Base-by-base conservation (phyloP, 345 rosid species). In the Euclidium syriacum region DNA sequence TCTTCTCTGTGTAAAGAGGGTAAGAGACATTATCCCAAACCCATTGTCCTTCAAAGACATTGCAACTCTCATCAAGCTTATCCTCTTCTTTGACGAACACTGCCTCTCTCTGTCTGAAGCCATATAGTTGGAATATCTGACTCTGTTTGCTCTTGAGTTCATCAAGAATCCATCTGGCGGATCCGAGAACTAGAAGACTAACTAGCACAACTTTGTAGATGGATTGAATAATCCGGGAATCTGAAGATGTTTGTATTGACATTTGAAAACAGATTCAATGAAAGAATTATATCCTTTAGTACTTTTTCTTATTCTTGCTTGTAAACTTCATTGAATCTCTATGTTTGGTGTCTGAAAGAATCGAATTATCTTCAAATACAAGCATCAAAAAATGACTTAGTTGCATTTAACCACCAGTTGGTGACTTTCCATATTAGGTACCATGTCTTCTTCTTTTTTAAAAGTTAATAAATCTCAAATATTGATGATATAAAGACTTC, bases 11-110 rank as follows among this genome's bases (percentile, higher is more conserved):
- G 55, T 92, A 92, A 42, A 83, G 85, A 58, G 95, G 91, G 54
- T 79, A 74, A 3, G 94, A 68, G 33, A 72, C 81, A 72, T 87
- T 89, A 75, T 89, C 94, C 95, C 95, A 85, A n/a, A 81, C 68
- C 98, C 98, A 92, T 59, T 73, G 53, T 42, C 98, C 98, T 69
- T 81, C 75, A 64, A 87, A 92, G 36, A 83, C 85, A 61, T 92
- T 72, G 79, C 96, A 92, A 5, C 75, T 77, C 55, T 77, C 80
- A 24, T 70, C 78, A 27, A 86, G 54, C 34, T 80, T 61, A 64
- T 89, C 98, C 24, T 76, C 67, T 1, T 79, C 67, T 11, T 65
- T 65, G 15, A 89, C 83, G 32, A 87, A 70, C 25, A 83, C 74
- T 5, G 81, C 74, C 20, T 58, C 68, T 53, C 57, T 58, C n/a